A percentile compares a stretch with the other conserved stretches of the same genome.
Evolutionary conservation across 2,329 filamentous ascomycete genomes (phyloP).

Genomic region (Ophiocordyceps camponoti-rufipedis): DNA sequence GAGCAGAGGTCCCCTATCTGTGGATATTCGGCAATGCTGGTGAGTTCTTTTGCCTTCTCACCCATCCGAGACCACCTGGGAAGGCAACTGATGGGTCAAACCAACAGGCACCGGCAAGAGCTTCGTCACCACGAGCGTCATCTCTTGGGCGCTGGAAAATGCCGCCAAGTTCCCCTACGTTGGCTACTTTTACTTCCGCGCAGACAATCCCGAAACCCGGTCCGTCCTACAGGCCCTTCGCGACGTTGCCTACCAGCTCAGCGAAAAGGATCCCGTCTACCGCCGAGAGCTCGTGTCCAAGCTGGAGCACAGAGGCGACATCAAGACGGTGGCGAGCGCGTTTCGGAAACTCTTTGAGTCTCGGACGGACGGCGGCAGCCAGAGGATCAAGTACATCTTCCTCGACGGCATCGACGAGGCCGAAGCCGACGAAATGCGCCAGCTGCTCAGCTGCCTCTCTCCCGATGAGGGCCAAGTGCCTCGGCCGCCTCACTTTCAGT

Average conservation of each 20-base stretch:
- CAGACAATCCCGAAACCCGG: conserved; percentile 25
- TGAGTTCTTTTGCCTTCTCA: not conserved
- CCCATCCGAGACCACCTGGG: not conserved
- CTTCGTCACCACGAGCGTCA: conserved; percentile 22
- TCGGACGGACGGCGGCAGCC: conserved; percentile 15
- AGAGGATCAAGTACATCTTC: conserved; percentile 21
- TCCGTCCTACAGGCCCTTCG: conserved; percentile 25
- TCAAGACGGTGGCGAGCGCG: conserved; percentile 23
- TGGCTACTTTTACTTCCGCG: conserved; percentile 29
- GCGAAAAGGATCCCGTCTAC: conserved; percentile 24
- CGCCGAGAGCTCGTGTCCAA: conserved; percentile 19
- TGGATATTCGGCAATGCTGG: conserved; percentile 26
- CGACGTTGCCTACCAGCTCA: conserved; percentile 27
- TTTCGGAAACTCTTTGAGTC: conserved; percentile 22
- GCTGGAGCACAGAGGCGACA: conserved; percentile 18
- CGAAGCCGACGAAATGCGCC: conserved; percentile 15
- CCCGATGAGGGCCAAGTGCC: conserved; percentile 6
- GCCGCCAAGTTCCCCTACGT: conserved; percentile 14
- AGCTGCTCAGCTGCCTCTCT: conserved; percentile 17
- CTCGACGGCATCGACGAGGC: conserved; percentile 29
- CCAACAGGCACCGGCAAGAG: conserved; percentile 24
- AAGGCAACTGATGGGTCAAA: not conserved
- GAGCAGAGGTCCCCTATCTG: conserved; percentile 18
- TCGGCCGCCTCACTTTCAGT: conserved; percentile 11
- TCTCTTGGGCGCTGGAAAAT: conserved; percentile 15